Evolutionary conservation across 2,329 filamentous ascomycete genomes (phyloP), one percentile per base, ranked within the genome.

Genomic region (Alternaria triticina): DNA sequence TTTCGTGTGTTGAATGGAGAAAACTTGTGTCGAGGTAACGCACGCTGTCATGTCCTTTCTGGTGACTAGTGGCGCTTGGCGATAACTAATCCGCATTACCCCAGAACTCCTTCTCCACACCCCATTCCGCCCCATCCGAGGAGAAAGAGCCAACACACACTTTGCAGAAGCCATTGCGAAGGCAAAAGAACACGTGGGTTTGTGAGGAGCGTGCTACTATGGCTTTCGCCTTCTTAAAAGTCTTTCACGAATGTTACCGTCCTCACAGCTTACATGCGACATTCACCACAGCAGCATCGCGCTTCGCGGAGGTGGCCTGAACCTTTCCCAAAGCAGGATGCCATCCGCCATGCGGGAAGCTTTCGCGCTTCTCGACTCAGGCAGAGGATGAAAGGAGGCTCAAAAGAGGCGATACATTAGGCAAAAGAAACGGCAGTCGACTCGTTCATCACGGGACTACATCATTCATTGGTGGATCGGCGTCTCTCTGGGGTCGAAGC

Each of bases 401-500:
- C 28, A 49, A 23, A 57, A 44, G 52, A 57, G 40, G 20, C 52
- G 56, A 17, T 50, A 25, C 44, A 55, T 59, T 59, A 50, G 44
- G 36, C 47, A 47, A 60, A 36, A 30, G 30, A 45, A 64, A 58
- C 61, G 56, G 59, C 47, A 52, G 51, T 49, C 60, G 52, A 52
- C 52, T 57, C 23, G 25, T 36, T 51, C 44, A 27, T 63, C 55
- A 64, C 52, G 49, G 36, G 52, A 54, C 40, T 25, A 22, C 46
- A 33, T 10, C 49, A 59, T 62, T 62, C 47, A 67, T 65, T 65
- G 59, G 65, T 55, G 50, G 59, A 62, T 62, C 40, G 22, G 52
- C 57, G 25, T 17, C 50, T 60, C 49, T 54, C 33, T 58, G 17
- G 52, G 13, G 45, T 51, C 49, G 17, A 46, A 5, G 17, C 10